These are phyloP conservation scores for Limnanthes douglasii DNA, from an alignment of 345 rosid species.

Conservation along the genomic window DNA sequence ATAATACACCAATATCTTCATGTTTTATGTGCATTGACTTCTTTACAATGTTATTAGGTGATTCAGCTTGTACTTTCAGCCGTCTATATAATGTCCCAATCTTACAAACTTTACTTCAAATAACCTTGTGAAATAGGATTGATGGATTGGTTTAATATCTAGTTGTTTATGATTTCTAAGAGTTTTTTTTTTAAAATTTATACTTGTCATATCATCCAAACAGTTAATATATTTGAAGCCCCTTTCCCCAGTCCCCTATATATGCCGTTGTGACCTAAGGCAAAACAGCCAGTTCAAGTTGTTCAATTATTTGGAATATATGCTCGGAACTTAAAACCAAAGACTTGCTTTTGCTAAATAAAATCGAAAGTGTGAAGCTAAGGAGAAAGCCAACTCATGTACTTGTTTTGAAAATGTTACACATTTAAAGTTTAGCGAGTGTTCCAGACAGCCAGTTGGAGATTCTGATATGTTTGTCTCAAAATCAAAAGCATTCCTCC, in stretches of 20 bases:
- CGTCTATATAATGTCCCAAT: too few relatives aligned
- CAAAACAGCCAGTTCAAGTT: constrained; percentile 4
- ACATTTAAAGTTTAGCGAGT: constrained; percentile 10
- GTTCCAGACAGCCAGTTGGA: constrained; percentile 9
- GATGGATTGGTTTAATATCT: constrained; percentile 5
- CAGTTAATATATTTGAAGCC: constrained; percentile 10
- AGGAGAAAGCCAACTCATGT: constrained; percentile 8
- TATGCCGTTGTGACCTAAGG: too few relatives aligned
- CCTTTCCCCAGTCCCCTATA: constrained; percentile 3
- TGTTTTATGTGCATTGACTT: background rate
- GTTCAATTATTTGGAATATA: constrained; percentile 6
- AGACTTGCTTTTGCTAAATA: constrained; percentile 13
- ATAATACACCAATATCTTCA: background rate
- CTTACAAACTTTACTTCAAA: background rate
- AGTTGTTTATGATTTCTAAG: constrained; percentile 4
- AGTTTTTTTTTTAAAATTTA: background rate
- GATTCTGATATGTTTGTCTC: constrained; percentile 11
- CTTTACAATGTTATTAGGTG: background rate
- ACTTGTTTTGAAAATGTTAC: constrained; percentile 13
- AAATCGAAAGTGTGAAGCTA: constrained; percentile 14
- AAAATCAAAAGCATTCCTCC: constrained; percentile 10
- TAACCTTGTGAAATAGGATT: constrained; percentile 4
- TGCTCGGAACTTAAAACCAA: constrained; percentile 6
- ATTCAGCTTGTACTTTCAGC: background rate
- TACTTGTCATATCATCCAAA: constrained; percentile 14